Percentiles rank a stretch among this genome's conserved stretches.
Evolutionary conservation across 257 asterid genomes (phyloP).

Genomic region (Echites panduratus): DNA sequence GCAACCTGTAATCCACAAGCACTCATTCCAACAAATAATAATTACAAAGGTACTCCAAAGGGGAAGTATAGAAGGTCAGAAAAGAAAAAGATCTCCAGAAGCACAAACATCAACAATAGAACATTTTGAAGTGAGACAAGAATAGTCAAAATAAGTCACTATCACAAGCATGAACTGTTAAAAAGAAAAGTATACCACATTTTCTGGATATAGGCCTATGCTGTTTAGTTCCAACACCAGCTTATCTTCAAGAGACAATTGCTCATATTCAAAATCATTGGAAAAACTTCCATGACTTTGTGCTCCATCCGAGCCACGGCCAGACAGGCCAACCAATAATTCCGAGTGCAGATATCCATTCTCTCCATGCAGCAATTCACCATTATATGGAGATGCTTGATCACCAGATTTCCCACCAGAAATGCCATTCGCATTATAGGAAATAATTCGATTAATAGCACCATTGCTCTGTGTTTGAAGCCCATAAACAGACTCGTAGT

Average conservation of each 20-base stretch:
- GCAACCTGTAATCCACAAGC: slow-evolving; percentile 1
- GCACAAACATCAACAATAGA: slow-evolving; percentile 12
- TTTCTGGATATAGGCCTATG: slow-evolving; percentile 62
- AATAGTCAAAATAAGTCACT: background rate
- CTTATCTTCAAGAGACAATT: slow-evolving; percentile 64
- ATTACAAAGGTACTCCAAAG: background rate
- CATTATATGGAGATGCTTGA: slow-evolving; percentile 33
- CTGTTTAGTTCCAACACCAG: slow-evolving; percentile 76
- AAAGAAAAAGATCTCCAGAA: background rate
- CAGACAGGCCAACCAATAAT: slow-evolving; percentile 53
- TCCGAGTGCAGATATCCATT: slow-evolving; percentile 52
- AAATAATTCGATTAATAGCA: slow-evolving; percentile 33
- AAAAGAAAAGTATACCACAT: slow-evolving; percentile 61
- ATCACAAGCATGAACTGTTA: slow-evolving; percentile 10
- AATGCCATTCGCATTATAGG: slow-evolving; percentile 46
- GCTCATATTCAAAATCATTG: slow-evolving; percentile 59
- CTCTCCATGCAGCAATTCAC: slow-evolving; percentile 45
- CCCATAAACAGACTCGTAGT: slow-evolving; percentile 44
- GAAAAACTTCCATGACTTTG: slow-evolving; percentile 43
- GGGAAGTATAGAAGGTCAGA: background rate
- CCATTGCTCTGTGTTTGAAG: slow-evolving; percentile 52
- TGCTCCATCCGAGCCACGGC: slow-evolving; percentile 39
- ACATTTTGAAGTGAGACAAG: slow-evolving; percentile 5
- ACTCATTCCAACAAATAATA: background rate
- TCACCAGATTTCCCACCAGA: slow-evolving; percentile 25